Percentiles rank a stretch among this genome's conserved stretches.
phyloP scores from a whole-genome alignment of 2,329 filamentous ascomycete genomes.

The Neophaeococcomyces mojaviensis region DNA sequence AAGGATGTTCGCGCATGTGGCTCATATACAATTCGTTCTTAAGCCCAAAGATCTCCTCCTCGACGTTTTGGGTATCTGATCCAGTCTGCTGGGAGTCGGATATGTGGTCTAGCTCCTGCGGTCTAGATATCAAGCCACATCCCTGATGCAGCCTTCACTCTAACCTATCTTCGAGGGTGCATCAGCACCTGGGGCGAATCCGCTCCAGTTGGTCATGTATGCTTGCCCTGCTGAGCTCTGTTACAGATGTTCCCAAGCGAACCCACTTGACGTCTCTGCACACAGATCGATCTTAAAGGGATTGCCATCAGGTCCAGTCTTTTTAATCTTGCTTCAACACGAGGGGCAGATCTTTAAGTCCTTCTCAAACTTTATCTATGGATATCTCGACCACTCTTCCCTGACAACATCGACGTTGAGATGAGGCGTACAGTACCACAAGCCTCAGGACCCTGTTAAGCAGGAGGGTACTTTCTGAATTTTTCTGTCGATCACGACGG shows the following conservation, averaged over 20 bases:
- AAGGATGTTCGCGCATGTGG: not conserved
- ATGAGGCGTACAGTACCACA: constrained; percentile 3
- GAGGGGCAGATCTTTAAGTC: not conserved
- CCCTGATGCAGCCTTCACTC: too few relatives aligned
- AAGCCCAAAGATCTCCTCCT: not conserved
- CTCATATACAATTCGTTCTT: not conserved
- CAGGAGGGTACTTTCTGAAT: not conserved
- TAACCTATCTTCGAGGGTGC: not conserved
- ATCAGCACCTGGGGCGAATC: not conserved
- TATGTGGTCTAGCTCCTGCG: not conserved
- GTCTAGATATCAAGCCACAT: not conserved
- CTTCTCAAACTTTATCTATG: constrained; percentile 1
- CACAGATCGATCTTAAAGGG: constrained; percentile 3
- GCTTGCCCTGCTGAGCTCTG: not conserved
- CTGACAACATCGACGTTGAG: not conserved
- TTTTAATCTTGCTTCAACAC: not conserved
- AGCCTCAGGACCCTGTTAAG: not conserved
- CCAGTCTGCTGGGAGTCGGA: not conserved
- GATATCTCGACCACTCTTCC: not conserved
- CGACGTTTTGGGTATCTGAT: not conserved
- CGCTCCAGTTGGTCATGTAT: not conserved
- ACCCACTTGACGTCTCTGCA: not conserved
- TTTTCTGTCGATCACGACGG: not conserved
- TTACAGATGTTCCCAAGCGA: not conserved
- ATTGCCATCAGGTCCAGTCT: not conserved